These are phyloP conservation scores for Sarcomyxa edulis DNA, from an alignment of 768 basidiomycete genomes.

Conservation along the genomic window DNA sequence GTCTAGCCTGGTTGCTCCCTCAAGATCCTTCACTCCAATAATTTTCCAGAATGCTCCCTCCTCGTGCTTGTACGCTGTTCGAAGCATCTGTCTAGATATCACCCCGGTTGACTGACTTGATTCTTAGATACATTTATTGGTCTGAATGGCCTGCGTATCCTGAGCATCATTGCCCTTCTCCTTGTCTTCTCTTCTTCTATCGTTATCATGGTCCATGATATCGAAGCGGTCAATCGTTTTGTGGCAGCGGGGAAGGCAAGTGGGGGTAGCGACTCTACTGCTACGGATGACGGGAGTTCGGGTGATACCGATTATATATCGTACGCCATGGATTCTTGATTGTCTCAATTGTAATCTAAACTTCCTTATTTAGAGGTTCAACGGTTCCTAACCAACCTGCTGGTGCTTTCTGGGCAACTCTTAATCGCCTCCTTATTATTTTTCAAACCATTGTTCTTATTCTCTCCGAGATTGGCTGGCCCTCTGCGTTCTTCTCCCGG, in stretches of 20 bases:
- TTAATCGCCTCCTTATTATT: slow-evolving; percentile 81
- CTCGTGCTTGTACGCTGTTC: slow-evolving; percentile 9
- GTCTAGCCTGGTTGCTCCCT: neutral
- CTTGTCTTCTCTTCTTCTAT: slow-evolving; percentile 79
- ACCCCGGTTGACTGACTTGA: neutral
- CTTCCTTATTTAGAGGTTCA: slow-evolving; percentile 40
- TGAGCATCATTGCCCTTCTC: slow-evolving; percentile 75
- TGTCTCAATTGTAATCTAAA: neutral
- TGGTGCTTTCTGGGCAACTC: slow-evolving; percentile 87
- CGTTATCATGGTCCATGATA: slow-evolving; percentile 67
- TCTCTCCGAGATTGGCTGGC: slow-evolving; percentile 77
- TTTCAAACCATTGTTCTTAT: slow-evolving; percentile 76
- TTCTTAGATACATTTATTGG: slow-evolving; percentile 52
- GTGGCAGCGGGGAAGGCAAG: slow-evolving; percentile 32
- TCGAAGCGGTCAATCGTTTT: slow-evolving; percentile 71
- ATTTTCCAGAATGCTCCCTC: slow-evolving; percentile 7
- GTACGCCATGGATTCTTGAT: slow-evolving; percentile 30
- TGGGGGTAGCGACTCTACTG: slow-evolving; percentile 20
- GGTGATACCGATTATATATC: slow-evolving; percentile 77
- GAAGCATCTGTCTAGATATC: neutral
- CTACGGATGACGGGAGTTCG: slow-evolving; percentile 24
- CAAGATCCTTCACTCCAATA: neutral
- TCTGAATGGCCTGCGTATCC: slow-evolving; percentile 68
- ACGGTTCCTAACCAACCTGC: slow-evolving; percentile 94
- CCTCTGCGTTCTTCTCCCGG: slow-evolving; percentile 71